Base-by-base conservation (phyloP, 495 filamentous ascomycete species). In the Aspergillus nidulans region DNA sequence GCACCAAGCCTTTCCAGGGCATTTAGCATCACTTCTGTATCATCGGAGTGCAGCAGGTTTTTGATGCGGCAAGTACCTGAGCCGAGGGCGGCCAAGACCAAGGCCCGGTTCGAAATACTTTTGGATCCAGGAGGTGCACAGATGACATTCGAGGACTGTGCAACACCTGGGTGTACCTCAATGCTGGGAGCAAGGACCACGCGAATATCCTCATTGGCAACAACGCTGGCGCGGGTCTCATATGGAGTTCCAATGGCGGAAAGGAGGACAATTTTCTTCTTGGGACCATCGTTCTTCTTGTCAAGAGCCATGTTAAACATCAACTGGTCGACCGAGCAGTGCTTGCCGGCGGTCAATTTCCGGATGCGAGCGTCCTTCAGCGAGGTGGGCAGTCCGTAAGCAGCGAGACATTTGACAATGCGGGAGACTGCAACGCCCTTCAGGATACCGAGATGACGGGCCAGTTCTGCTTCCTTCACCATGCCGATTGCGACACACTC, bases 401-500 rank as follows among this genome's bases (percentile, higher is more conserved):
- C 90, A n/a, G 90, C 81, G 59, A 97, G 85, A 66, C 91, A 97
- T 63, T 97, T 97, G 26, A 85, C 83, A 36, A 98, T 77, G 42
- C 94, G 86, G 32, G 92, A 86, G 3, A 97, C 94, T 16, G 92
- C 94, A 44, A 87, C 86, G 13, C 89, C 88, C 58, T 87, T 85
- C 43, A 97, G 71, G n/a, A 94, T 80, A 16, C 94, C 95, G 8
- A 97, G 81, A 67, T 94, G 88, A 36, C 95, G 83, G 45, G 95
- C 89, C 40, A 98, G 78, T 65, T 96, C 91, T 21, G 95, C 94
- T 68, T 98, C 94, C 69, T 92, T 95, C 24, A 97, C 90, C 94
- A 97, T 97, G 24, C 94, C 94, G 58, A 97, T 94, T 34, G 95
- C 90, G 21, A 98, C 94, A 62, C 86, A 89, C 68, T 98, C 94